Evolutionary conservation across 805 yeast species (phyloP), one percentile per base, ranked within the genome.

Genomic region (Tetrapisispora nanseiensis): DNA sequence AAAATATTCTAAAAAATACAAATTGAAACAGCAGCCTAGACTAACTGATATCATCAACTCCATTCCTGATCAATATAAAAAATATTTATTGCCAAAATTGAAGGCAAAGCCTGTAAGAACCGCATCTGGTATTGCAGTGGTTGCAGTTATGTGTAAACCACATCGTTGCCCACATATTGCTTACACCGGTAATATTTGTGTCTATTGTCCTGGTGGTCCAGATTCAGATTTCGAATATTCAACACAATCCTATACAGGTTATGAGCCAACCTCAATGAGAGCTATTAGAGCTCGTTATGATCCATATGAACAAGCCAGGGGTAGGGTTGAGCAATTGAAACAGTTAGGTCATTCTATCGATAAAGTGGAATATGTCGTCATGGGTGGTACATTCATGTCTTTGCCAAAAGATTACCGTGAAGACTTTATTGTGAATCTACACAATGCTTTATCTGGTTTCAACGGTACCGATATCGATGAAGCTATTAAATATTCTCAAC

Each of bases 381-480:
- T 92, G 98, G 98, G 98, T 42, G 98, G 98, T 50, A 92, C 98
- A 0, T 92, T 92, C 62, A 92, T 92, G 98, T 83, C 95, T 2
- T 70, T 92, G 46, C 94, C 95, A 15, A 74, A 77, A 40, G 90
- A 83, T 40, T 92, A 92, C 65, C 72, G 98, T 46, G 98, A 92
- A 61, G 75, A 71, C 43, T 92, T 92, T 56, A 89, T 92, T 46
- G 75, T 87, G 13, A 87, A 85, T 54, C 67, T 92, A 49, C 98
- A 92, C 65, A 92, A 92, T 62, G 98, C 98, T 0, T 69, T 92
- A 43, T 84, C 95, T 11, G 98, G 98, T 30, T 86, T 78, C 59
- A 83, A 84, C 51, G 95, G 96, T 47, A 76, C 73, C 15, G 80
- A 86, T 59, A 69, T 92, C 5, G 95, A 87, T 62, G 97, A 92